These are phyloP conservation scores for Coemansia sp. DNA, from an alignment of 192 early-diverging fungal species.

Conservation along the genomic window DNA sequence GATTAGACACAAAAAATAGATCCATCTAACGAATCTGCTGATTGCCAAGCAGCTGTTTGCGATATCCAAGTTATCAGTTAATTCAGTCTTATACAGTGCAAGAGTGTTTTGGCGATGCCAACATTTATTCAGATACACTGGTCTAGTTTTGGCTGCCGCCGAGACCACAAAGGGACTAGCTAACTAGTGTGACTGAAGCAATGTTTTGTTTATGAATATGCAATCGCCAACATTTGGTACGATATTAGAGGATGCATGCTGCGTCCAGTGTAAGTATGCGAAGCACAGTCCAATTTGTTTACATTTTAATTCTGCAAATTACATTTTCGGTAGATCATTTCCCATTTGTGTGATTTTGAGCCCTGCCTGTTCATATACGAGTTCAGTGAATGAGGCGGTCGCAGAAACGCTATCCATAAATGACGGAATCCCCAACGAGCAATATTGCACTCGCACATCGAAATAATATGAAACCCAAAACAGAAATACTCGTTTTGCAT, in stretches of 20 bases:
- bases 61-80: not conserved
- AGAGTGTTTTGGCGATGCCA: not conserved
- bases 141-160: not conserved
- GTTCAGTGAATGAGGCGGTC: not conserved
- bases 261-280: too few relatives aligned
- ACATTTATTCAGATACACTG: not conserved
- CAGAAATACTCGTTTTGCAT: too few relatives aligned
- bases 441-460: too few relatives aligned
- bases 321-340: too few relatives aligned
- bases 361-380: too few relatives aligned
- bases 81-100: not conserved
- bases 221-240: too few relatives aligned
- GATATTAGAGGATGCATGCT: too few relatives aligned
- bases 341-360: too few relatives aligned
- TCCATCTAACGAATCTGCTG: not conserved
- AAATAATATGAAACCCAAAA: too few relatives aligned
- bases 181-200: not conserved
- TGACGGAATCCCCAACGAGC: not conserved
- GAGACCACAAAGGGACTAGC: not conserved
- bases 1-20: not conserved
- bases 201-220: not conserved
- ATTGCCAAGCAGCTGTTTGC: not conserved
- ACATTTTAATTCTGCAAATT: too few relatives aligned
- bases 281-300: too few relatives aligned
- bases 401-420: not conserved